Base-by-base conservation (phyloP, 2,329 filamentous ascomycete genomes). In the Fusarium udum region DNA sequence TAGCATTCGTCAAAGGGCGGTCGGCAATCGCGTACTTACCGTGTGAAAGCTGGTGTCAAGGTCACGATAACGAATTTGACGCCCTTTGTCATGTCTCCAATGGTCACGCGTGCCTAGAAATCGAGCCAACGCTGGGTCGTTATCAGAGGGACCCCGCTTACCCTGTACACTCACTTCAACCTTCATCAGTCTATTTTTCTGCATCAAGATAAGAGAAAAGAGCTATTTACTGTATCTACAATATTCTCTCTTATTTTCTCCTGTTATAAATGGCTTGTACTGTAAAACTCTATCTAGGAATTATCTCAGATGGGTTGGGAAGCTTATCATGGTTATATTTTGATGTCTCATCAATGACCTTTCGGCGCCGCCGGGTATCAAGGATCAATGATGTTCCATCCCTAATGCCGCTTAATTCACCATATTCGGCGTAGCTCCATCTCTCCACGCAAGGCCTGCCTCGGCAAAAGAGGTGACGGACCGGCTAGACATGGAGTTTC, bases 301-400 rank as follows among this genome's bases (percentile, higher is more conserved):
- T 6, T 10, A 28, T 39, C 5, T 28, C 14, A 14, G 34, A 7
- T 7, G 20, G 4, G 14, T n/a, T 28, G 2, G 1, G 4, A 28
- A 0, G 15, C 7, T n/a, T 22, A 37, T 16, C 20, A 16, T 5
- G 4, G 18, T 37, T 2, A 2, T 3, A 16, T 7, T 3, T 37
- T 3, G 1, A 1, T 0, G 3, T 4, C 0, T 3, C 4, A 3
- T 28, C 3, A 2, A 40, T n/a, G 7, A 40, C 2, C 0, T 1
- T 14, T 8, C 7, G 20, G 20, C 37, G 28, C 31, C 24, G 32
- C 8, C 55, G 55, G 55, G 40, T 12, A 14, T 28, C 15, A 0
- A 7, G 63, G 60, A 65, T 22, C 2, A 56, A 9, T 16, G 0
- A 40, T 64, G 10, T 65, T 65, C 63, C 60, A 7, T 10, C 1